Conservation (phyloP, 2,329 filamentous ascomycete species). For the Penicillium brevicompactum region DNA sequence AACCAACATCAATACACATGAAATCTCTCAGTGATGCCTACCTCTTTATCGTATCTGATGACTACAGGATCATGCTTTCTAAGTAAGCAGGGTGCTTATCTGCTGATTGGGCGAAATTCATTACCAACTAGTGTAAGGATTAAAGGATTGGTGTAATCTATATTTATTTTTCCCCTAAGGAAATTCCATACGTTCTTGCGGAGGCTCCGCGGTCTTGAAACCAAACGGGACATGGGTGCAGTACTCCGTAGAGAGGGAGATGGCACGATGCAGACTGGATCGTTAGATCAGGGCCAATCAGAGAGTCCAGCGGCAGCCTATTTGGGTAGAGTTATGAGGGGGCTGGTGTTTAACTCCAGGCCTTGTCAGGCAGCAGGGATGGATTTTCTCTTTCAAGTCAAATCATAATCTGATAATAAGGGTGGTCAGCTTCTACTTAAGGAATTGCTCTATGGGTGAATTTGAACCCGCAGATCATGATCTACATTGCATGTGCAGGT, state of each 20-base stretch:
- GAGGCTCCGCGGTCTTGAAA: slow-evolving; percentile 10
- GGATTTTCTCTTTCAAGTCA: neutral
- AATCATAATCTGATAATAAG: neutral
- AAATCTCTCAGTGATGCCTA: neutral
- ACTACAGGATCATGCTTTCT: neutral
- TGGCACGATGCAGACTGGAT: slow-evolving; percentile 14
- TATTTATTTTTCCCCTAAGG: neutral
- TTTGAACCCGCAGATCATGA: slow-evolving; percentile 15
- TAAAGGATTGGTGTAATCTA: neutral
- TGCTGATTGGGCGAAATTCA: neutral
- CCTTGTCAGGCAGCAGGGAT: slow-evolving; percentile 16
- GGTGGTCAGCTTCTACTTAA: neutral
- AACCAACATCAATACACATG: neutral
- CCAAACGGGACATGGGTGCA: slow-evolving; percentile 1
- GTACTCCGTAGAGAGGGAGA: neutral
- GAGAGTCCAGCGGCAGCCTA: neutral
- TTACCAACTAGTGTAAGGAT: neutral
- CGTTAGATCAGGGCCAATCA: slow-evolving; percentile 6
- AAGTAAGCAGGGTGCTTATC: neutral
- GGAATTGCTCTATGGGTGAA: neutral
- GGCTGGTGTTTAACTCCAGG: neutral
- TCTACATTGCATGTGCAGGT: slow-evolving; percentile 24
- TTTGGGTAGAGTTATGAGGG: slow-evolving; percentile 6
- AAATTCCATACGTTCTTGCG: neutral
- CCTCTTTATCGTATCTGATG: neutral